These are phyloP conservation scores for Hypoxylon sp. DNA, from an alignment of 2,329 filamentous ascomycete genomes.

Conservation along the genomic window DNA sequence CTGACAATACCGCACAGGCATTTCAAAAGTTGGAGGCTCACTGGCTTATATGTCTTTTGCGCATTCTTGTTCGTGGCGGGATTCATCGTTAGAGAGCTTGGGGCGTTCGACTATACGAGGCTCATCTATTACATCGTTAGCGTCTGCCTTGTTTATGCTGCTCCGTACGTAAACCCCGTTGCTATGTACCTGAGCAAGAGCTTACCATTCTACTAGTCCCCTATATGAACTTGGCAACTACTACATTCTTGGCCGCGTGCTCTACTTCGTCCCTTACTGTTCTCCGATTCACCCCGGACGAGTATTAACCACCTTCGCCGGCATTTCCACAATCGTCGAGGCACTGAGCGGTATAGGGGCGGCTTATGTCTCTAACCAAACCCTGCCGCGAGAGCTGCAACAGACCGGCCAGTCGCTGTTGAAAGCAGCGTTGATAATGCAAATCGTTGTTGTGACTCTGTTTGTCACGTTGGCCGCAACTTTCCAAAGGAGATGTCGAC, in stretches of 20 bases:
- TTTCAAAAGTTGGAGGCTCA: slow-evolving; percentile 66
- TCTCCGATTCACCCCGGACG: slow-evolving; percentile 56
- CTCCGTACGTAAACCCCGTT: slow-evolving; percentile 43
- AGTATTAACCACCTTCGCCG: slow-evolving; percentile 54
- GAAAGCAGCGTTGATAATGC: slow-evolving; percentile 62
- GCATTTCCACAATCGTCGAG: slow-evolving; percentile 58
- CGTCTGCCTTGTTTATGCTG: slow-evolving; percentile 49
- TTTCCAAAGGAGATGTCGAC: slow-evolving; percentile 58
- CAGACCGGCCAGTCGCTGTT: slow-evolving; percentile 56
- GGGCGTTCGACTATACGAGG: slow-evolving; percentile 57
- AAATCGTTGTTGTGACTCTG: slow-evolving; percentile 59
- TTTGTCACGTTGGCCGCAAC: slow-evolving; percentile 58
- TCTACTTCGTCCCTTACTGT: slow-evolving; percentile 66
- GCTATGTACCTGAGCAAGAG: slow-evolving; percentile 1
- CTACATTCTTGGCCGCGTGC: slow-evolving; percentile 63
- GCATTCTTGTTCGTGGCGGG: slow-evolving; percentile 63
- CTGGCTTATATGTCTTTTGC: slow-evolving; percentile 62
- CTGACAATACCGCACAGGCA: slow-evolving; percentile 49
- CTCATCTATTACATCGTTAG: slow-evolving; percentile 55
- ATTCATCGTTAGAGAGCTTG: slow-evolving; percentile 58
- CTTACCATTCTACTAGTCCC: slow-evolving; percentile 50
- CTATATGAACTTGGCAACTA: slow-evolving; percentile 66
- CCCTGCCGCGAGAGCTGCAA: slow-evolving; percentile 50
- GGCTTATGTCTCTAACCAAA: slow-evolving; percentile 56
- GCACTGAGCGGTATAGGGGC: slow-evolving; percentile 59